A percentile compares a stretch with the other conserved stretches of the same genome.
These are phyloP conservation scores for Serpula lacrymans DNA, from an alignment of 768 basidiomycete genomes.

Conservation along the genomic window DNA sequence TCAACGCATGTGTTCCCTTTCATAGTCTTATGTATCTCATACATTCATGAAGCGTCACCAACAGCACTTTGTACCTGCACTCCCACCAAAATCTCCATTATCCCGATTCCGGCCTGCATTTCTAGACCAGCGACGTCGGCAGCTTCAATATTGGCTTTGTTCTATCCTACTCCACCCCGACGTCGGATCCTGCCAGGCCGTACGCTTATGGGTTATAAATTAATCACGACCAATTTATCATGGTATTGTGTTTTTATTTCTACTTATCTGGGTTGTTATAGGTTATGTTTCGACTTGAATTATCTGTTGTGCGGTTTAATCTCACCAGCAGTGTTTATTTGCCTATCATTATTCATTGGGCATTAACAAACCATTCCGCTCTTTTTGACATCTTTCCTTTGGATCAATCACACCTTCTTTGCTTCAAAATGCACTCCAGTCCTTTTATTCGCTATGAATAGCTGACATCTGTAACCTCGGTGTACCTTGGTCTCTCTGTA, in stretches of 20 bases:
- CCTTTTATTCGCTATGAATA: no score
- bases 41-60: conserved; percentile 36
- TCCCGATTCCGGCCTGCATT: conserved; percentile 66
- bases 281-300: no score
- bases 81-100: conserved; percentile 69
- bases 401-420: no score
- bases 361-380: no score
- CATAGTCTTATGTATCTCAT: neutral
- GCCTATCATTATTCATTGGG: no score
- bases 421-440: no score
- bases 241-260: conserved; percentile 1
- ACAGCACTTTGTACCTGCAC: conserved; percentile 46
- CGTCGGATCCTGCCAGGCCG: conserved; percentile 57
- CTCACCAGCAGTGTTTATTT: no score
- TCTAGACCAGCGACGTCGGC: conserved; percentile 57
- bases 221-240: conserved; percentile 15
- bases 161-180: conserved; percentile 67
- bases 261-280: no score
- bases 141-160: conserved; percentile 65
- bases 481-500: no score
- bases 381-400: no score
- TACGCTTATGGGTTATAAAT: conserved; percentile 60
- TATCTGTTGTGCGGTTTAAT: no score
- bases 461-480: no score
- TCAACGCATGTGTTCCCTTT: conserved; percentile 2